These are phyloP conservation scores for Trichosporon asahii DNA, from an alignment of 1,284 basidiomycete species.

Conservation along the genomic window DNA sequence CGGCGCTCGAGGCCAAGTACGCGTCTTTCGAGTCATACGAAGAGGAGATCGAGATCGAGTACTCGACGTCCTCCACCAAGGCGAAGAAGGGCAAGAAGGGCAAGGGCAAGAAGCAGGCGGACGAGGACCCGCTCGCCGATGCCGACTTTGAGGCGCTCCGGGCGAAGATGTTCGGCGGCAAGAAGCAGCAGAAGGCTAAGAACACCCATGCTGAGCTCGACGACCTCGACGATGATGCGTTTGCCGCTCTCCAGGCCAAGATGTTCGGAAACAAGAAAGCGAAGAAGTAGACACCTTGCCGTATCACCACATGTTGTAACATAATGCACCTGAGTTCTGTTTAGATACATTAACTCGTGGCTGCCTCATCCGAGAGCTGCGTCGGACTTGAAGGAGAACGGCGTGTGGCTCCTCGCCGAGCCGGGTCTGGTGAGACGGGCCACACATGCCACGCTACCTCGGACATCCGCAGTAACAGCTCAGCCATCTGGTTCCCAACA, in stretches of 20 bases:
- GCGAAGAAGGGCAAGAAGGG: conserved; percentile 32
- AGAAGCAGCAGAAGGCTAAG: conserved; percentile 24
- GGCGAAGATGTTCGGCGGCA: conserved; percentile 41
- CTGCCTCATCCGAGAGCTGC: too few species aligned
- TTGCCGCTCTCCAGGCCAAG: conserved; percentile 46
- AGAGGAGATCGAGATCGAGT: conserved; percentile 21
- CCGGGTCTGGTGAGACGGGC: too few species aligned
- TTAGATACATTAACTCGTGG: too few species aligned
- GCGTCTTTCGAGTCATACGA: conserved; percentile 33
- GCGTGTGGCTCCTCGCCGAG: too few species aligned
- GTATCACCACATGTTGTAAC: not conserved
- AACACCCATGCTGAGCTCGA: conserved; percentile 27
- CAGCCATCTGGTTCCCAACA: too few species aligned
- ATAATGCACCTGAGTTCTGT: not conserved
- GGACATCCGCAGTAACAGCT: too few species aligned
- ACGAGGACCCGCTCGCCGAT: conserved; percentile 30
- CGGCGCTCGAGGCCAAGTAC: conserved; percentile 79
- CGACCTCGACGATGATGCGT: conserved; percentile 46
- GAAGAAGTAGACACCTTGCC: not conserved
- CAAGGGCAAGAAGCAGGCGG: conserved; percentile 23
- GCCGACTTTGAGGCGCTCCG: conserved; percentile 46
- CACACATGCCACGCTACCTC: too few species aligned
- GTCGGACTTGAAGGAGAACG: too few species aligned
- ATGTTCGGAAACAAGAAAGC: conserved; percentile 37
- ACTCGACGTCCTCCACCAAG: conserved; percentile 13